Evolutionary conservation across 2,329 filamentous ascomycete species (phyloP).

Genomic region (Ceratocystis eucalypticola): DNA sequence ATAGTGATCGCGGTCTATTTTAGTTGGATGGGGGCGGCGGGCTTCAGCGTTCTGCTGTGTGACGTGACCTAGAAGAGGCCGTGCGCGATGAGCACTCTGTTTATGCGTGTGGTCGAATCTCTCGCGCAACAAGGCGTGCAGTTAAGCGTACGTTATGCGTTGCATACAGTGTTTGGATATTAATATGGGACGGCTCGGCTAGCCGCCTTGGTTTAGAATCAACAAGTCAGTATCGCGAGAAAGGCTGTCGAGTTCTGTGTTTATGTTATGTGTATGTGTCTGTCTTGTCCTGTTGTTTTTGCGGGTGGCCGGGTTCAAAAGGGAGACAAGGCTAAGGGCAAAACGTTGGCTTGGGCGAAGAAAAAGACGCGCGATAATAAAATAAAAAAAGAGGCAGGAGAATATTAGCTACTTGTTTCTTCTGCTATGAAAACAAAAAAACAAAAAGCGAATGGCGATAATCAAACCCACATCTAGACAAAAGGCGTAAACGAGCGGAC

Average conservation of each 20-base stretch:
- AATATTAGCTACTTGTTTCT: too few relatives aligned
- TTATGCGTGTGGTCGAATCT: neutral
- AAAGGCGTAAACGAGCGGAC: constrained; percentile 1
- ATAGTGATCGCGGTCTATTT: neutral
- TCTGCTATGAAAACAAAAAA: neutral
- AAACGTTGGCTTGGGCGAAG: neutral
- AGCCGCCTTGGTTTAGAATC: too few relatives aligned
- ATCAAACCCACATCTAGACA: neutral
- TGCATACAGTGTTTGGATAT: too few relatives aligned
- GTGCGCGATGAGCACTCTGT: neutral
- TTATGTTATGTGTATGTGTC: too few relatives aligned
- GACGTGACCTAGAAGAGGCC: neutral
- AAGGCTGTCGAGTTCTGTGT: too few relatives aligned
- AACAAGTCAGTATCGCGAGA: too few relatives aligned
- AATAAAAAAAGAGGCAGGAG: too few relatives aligned
- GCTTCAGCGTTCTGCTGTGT: neutral
- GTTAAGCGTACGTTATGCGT: neutral
- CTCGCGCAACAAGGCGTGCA: neutral
- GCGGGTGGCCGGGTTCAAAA: too few relatives aligned
- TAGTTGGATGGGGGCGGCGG: neutral
- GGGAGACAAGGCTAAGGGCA: too few relatives aligned
- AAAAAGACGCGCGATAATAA: neutral
- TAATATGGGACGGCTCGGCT: too few relatives aligned
- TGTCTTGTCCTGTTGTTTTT: too few relatives aligned
- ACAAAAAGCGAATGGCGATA: neutral